These are phyloP conservation scores for Corylus americana DNA, from an alignment of 306 rosid species.

Conservation along the genomic window DNA sequence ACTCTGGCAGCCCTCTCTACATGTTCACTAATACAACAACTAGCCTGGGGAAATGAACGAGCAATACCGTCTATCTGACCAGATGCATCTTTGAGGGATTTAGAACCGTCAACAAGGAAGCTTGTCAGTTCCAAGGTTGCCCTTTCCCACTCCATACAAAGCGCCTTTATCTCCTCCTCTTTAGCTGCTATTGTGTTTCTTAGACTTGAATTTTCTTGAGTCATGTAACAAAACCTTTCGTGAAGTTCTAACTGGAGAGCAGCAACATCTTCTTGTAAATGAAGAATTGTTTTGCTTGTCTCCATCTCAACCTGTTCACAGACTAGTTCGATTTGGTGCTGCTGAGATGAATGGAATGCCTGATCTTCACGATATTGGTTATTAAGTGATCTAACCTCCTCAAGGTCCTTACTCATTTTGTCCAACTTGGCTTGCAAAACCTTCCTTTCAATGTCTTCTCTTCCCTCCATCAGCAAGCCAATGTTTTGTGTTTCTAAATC, in stretches of 20 bases:
- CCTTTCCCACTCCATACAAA: conserved; percentile 76
- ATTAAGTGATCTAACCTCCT: conserved; percentile 62
- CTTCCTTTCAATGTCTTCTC: conserved; percentile 35
- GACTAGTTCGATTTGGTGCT: conserved; percentile 59
- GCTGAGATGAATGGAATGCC: conserved; percentile 54
- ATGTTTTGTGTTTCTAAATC: conserved; percentile 18
- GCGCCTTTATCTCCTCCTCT: conserved; percentile 61
- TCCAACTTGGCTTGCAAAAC: conserved; percentile 63
- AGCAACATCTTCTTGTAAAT: conserved; percentile 86
- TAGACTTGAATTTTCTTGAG: conserved; percentile 68
- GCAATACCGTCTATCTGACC: conserved; percentile 71
- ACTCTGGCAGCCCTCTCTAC: conserved; percentile 69
- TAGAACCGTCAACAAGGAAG: conserved; percentile 87
- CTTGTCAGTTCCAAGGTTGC: conserved; percentile 76
- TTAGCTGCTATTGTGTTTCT: conserved; percentile 55
- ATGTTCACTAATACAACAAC: conserved; percentile 59
- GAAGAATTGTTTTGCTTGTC: conserved; percentile 82
- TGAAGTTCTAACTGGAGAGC: conserved; percentile 66
- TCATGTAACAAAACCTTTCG: conserved; percentile 50
- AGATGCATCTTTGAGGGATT: conserved; percentile 79
- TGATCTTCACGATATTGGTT: conserved; percentile 63
- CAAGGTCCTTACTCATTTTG: conserved; percentile 67
- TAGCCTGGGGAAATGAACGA: conserved; percentile 67
- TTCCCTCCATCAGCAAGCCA: conserved; percentile 24
- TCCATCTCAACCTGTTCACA: conserved; percentile 92